Evolutionary conservation across 805 yeast genomes (phyloP), one percentile per base, ranked within the genome.

Genomic region (Lipomyces kockii): DNA sequence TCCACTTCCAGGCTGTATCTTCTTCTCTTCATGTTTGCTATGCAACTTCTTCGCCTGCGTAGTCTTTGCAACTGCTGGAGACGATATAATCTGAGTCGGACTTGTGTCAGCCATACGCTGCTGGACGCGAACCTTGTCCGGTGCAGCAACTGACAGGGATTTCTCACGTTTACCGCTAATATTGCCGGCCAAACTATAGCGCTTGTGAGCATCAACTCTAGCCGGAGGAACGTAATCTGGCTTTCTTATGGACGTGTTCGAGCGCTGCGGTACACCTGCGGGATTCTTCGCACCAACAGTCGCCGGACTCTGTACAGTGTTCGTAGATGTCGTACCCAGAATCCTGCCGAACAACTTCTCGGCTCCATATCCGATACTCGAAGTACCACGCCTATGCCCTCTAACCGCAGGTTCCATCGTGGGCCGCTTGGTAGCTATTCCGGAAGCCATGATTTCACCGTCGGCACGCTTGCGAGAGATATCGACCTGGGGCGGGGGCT

Each of bases 331-430:
- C 7, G 58, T 51, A 8, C 61, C 57, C 27, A 37, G 54, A 34
- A 68, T 62, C 37, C 56, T 52, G 12, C 71, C 70, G 29, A 68
- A 66, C 9, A 68, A 62, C 60, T 60, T 67, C 63, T 68, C 71
- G 3, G 71, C 71, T 37, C 54, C 57, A 49, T 66, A 68, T 39
- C 71, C 63, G n/a, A 68, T 49, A 58, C 71, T 68, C 17, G 70
- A 68, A 3, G 53, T 61, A 11, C 65, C 67, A 5, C 71, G 69
- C 17, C 71, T 54, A 58, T 68, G 71, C 6, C 67, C 66, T 34
- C 39, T 60, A 25, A 9, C 29, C 1, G 55, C 22, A 11, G 64
- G 34, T 14, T 32, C n/a, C 37, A 12, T 27, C 11, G 34, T 43
- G n/a, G 65, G 39, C 52, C 58, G 43, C 29, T 51, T 11, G 8